phyloP scores from a whole-genome alignment of 345 rosid genomes.

The Citrus glauca region DNA sequence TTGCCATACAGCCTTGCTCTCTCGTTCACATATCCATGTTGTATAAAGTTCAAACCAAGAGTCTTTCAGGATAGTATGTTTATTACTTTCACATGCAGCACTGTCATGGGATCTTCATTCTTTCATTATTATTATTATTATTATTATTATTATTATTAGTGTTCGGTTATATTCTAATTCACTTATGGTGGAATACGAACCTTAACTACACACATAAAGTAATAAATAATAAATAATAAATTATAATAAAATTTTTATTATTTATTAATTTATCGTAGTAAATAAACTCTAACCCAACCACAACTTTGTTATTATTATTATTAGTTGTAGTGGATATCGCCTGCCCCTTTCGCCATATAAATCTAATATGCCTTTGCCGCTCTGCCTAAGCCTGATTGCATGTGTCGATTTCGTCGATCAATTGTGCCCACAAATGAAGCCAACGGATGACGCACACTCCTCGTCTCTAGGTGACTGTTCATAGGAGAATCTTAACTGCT shows the following conservation, averaged over 20 bases:
- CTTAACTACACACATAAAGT: fast-evolving
- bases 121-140: too few species aligned
- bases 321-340: fast-evolving
- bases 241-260: too few species aligned
- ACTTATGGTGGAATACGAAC: fast-evolving
- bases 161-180: too few species aligned
- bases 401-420: neutral
- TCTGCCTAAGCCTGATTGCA: too few species aligned
- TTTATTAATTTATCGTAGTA: too few species aligned
- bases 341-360: neutral
- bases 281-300: fast-evolving
- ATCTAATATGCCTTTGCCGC: neutral
- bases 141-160: too few species aligned
- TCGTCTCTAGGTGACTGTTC: neutral
- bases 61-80: neutral
- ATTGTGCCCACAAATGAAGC: too few species aligned
- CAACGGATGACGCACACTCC: neutral
- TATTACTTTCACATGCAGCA: neutral
- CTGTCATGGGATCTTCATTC: neutral
- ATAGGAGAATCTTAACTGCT: neutral
- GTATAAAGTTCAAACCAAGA: too few species aligned
- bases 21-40: too few species aligned
- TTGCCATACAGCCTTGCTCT: neutral
- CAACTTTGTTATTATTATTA: too few species aligned
- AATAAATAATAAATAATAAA: too few species aligned